phyloP scores from a whole-genome alignment of 1,139 yeast species.

The Blastobotrys persicus region DNA sequence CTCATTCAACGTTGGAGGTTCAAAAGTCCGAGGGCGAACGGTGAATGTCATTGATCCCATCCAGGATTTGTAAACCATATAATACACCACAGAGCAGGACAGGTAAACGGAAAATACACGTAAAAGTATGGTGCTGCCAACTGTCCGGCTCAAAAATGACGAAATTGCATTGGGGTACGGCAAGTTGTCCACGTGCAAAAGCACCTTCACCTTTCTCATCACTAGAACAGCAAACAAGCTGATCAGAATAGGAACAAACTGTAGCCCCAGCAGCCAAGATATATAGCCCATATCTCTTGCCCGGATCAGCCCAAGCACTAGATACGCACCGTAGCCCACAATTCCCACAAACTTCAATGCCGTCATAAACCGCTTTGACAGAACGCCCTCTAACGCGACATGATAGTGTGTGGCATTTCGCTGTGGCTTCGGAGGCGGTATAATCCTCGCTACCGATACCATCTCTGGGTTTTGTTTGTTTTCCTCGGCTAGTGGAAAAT shows the following conservation, averaged over 20 bases:
- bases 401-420: slow-evolving; percentile 29
- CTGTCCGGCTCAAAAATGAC: slow-evolving; percentile 45
- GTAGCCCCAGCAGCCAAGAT: slow-evolving; percentile 29
- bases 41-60: slow-evolving; percentile 27
- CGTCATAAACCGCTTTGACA: slow-evolving; percentile 33
- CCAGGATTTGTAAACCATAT: slow-evolving; percentile 37
- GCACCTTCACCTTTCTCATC: slow-evolving; percentile 30
- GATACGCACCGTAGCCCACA: background rate
- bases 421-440: slow-evolving; percentile 21
- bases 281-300: slow-evolving; percentile 23
- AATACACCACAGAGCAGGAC: slow-evolving; percentile 43
- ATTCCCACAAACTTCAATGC: slow-evolving; percentile 28
- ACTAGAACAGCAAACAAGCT: slow-evolving; percentile 31
- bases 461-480: slow-evolving; percentile 13
- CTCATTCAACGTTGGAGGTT: slow-evolving; percentile 60
- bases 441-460: slow-evolving; percentile 26
- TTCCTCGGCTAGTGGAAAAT: background rate
- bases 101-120: slow-evolving; percentile 41
- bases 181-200: slow-evolving; percentile 22
- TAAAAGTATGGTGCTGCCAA: slow-evolving; percentile 42
- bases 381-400: slow-evolving; percentile 27
- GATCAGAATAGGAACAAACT: slow-evolving; percentile 25
- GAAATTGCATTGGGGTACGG: slow-evolving; percentile 23
- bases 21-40: slow-evolving; percentile 39
- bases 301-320: slow-evolving; percentile 22